These are phyloP conservation scores for Miamiensis avidus DNA, from an alignment of 169 alveolate genomes.

Conservation along the genomic window DNA sequence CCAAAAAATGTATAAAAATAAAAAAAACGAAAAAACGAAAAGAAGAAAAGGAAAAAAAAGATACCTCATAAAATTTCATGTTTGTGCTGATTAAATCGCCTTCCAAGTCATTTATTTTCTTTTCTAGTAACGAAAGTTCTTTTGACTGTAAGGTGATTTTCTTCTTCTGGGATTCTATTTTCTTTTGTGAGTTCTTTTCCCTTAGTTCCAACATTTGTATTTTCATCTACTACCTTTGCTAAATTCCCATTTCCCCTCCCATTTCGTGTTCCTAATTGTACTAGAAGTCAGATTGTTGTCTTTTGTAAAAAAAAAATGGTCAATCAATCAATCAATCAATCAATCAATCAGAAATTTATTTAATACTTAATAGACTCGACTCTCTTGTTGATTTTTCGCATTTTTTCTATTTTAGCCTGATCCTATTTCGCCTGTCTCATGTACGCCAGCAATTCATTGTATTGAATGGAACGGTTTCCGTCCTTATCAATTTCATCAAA, in stretches of 20 bases:
- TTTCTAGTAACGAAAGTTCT: conserved; percentile 3
- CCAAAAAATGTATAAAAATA: too few species aligned
- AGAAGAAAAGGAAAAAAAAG: background rate
- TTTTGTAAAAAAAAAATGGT: too few species aligned
- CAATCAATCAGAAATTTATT: conserved; percentile 12
- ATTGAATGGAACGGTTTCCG: conserved; percentile 25
- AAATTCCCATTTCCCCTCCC: too few species aligned
- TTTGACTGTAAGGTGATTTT: conserved; percentile 5
- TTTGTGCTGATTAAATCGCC: background rate
- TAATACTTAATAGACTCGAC: conserved; percentile 17
- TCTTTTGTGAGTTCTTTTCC: conserved; percentile 28
- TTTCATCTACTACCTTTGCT: background rate
- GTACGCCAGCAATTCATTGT: conserved; percentile 37
- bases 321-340: too few species aligned
- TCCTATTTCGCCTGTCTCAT: conserved; percentile 39
- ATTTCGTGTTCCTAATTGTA: too few species aligned
- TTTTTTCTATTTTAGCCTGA: conserved; percentile 23
- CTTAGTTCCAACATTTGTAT: conserved; percentile 30
- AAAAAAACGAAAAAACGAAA: too few species aligned
- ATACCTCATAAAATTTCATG: conserved; percentile 11
- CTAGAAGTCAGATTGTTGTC: too few species aligned
- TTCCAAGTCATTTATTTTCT: conserved; percentile 18
- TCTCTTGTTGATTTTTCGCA: conserved; percentile 20
- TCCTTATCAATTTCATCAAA: conserved; percentile 45
- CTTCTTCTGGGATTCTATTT: conserved; percentile 14